Conservation (phyloP, 1,284 basidiomycete genomes). For the Leccinum fallax region DNA sequence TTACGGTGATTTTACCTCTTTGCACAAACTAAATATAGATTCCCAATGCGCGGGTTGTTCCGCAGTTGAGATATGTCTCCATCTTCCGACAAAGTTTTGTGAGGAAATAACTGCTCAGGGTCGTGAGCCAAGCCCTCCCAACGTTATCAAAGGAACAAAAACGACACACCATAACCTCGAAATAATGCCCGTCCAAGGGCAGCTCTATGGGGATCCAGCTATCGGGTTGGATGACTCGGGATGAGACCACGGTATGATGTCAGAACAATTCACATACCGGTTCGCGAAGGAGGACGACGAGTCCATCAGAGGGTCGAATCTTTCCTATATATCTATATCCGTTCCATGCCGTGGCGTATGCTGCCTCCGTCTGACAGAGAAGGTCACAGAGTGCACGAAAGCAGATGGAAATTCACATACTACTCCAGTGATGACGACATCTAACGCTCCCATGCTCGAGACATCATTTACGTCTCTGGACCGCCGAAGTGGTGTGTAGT, state of each 20-base stretch:
- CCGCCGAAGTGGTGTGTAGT: slow-evolving; percentile 34
- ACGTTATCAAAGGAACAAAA: not conserved
- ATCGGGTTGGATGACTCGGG: not conserved
- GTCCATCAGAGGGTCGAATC: slow-evolving; percentile 36
- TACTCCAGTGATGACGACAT: slow-evolving; percentile 54
- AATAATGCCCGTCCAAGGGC: slow-evolving; percentile 44
- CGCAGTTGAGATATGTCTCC: slow-evolving; percentile 38
- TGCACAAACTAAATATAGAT: slow-evolving; percentile 51
- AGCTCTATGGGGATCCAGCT: slow-evolving; percentile 33
- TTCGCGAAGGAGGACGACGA: slow-evolving; percentile 41
- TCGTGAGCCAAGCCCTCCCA: slow-evolving; percentile 10
- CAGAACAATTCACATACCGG: slow-evolving; percentile 38
- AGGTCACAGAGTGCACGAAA: slow-evolving; percentile 12
- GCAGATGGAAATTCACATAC: slow-evolving; percentile 35
- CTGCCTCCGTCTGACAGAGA: slow-evolving; percentile 45
- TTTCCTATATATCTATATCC: slow-evolving; percentile 38
- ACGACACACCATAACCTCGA: slow-evolving; percentile 47
- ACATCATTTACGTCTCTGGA: slow-evolving; percentile 15
- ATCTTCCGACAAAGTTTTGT: slow-evolving; percentile 53
- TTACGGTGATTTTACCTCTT: slow-evolving; percentile 27
- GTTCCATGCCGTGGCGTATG: slow-evolving; percentile 51
- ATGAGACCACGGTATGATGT: not conserved
- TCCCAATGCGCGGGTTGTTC: slow-evolving; percentile 47
- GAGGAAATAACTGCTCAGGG: slow-evolving; percentile 44
- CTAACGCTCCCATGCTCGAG: slow-evolving; percentile 27